Conservation (phyloP, 495 filamentous ascomycete species). For the Aspergillus carlsbadensis region DNA sequence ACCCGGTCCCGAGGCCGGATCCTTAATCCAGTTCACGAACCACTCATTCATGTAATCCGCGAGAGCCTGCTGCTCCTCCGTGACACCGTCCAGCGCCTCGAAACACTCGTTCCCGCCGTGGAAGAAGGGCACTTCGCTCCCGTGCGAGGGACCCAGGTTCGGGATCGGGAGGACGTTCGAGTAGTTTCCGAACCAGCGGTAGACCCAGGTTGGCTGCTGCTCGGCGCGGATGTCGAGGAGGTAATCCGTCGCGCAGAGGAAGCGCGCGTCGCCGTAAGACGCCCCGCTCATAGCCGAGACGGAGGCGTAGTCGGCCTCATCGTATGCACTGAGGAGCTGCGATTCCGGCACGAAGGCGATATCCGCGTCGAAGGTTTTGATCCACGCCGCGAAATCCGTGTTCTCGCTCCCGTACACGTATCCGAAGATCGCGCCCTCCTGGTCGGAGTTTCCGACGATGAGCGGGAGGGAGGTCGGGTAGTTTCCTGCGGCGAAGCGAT, state of each 20-base stretch:
- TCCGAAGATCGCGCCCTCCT: slow-evolving; percentile 24
- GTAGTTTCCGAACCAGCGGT: slow-evolving; percentile 30
- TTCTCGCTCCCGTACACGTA: slow-evolving; percentile 25
- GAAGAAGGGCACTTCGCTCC: slow-evolving; percentile 30
- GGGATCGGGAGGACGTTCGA: slow-evolving; percentile 21
- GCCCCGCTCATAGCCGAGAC: slow-evolving; percentile 28
- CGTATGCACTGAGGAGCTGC: slow-evolving; percentile 21
- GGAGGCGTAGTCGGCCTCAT: slow-evolving; percentile 21
- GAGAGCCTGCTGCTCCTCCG: slow-evolving; percentile 20
- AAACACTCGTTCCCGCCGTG: slow-evolving; percentile 31
- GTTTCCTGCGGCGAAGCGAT: slow-evolving; percentile 19
- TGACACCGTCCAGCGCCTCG: slow-evolving; percentile 18
- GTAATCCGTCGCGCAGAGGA: slow-evolving; percentile 26
- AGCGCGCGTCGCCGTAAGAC: slow-evolving; percentile 29
- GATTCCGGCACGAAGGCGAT: slow-evolving; percentile 20
- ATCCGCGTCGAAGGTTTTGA: slow-evolving; percentile 28
- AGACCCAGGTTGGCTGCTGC: slow-evolving; percentile 26
- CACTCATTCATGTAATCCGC: slow-evolving; percentile 27
- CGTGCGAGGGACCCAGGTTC: slow-evolving; percentile 23
- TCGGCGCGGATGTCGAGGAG: slow-evolving; percentile 22
- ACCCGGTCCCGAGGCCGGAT: slow-evolving; percentile 24
- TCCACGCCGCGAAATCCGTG: slow-evolving; percentile 25
- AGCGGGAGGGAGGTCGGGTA: slow-evolving; percentile 25
- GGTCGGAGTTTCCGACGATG: slow-evolving; percentile 30
- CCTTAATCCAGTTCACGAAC: slow-evolving; percentile 27